phyloP scores from a whole-genome alignment of 1,139 yeast genomes.

The Hyphopichia fennica region DNA sequence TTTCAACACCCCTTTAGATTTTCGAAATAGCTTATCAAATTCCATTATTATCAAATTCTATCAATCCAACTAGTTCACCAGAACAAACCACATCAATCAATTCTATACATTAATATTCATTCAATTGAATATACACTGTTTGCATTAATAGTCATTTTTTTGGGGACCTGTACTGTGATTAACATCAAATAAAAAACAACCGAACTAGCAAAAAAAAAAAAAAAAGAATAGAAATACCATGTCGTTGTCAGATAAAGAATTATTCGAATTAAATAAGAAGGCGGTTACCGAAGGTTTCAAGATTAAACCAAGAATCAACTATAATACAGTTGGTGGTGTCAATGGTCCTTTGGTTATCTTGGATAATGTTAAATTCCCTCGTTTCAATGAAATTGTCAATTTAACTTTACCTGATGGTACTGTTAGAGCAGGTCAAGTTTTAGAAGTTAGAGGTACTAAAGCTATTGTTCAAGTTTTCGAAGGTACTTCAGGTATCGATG shows the following conservation, averaged over 20 bases:
- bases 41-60: neutral
- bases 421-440: constrained; percentile 93
- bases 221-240: constrained; percentile 10
- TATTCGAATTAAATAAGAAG: constrained; percentile 78
- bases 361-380: constrained; percentile 95
- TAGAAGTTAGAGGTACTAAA: constrained; percentile 94
- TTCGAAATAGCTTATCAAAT: neutral
- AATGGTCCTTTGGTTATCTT: constrained; percentile 97
- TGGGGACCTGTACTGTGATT: too few relatives aligned
- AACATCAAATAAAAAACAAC: too few relatives aligned
- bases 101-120: neutral
- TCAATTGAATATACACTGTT: neutral
- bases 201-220: neutral
- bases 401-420: constrained; percentile 95
- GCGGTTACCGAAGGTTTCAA: constrained; percentile 92
- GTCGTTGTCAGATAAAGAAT: constrained; percentile 53
- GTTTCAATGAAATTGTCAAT: constrained; percentile 94
- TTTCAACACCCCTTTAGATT: neutral
- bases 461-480: constrained; percentile 99
- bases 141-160: neutral
- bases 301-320: constrained; percentile 84
- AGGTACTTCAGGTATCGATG: constrained; percentile 98
- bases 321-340: constrained; percentile 96
- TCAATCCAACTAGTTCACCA: neutral
- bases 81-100: neutral